Evolutionary conservation across 2,329 filamentous ascomycete species (phyloP).

Genomic region (Cryphonectria radicalis): DNA sequence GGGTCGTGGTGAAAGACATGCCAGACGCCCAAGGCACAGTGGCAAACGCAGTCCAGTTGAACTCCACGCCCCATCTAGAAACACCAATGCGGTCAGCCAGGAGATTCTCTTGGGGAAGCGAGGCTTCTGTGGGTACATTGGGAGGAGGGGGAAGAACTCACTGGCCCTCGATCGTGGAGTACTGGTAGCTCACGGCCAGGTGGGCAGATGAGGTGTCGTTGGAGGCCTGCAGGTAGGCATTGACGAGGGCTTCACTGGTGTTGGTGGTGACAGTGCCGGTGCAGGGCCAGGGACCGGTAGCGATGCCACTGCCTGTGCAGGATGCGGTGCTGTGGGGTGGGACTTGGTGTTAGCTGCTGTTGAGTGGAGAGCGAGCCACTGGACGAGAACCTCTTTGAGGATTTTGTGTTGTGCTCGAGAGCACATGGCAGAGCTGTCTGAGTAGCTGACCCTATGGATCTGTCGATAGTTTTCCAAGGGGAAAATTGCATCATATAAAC

Average conservation of each 20-base stretch:
- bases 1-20: conserved; percentile 14
- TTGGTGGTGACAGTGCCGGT: conserved; percentile 14
- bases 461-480: neutral
- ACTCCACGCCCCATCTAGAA: conserved; percentile 1
- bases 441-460: neutral
- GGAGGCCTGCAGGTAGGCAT: conserved; percentile 20
- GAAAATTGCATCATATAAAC: neutral
- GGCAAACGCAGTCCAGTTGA: conserved; percentile 14
- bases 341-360: neutral
- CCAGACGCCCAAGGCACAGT: neutral
- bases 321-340: conserved; percentile 12
- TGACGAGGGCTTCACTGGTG: conserved; percentile 12
- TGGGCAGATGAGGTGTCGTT: conserved; percentile 24
- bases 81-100: neutral
- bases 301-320: conserved; percentile 23
- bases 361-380: neutral
- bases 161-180: conserved; percentile 14
- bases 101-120: neutral
- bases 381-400: neutral
- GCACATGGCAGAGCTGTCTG: neutral
- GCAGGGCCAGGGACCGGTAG: conserved; percentile 15
- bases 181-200: conserved; percentile 26
- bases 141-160: conserved; percentile 6
- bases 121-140: neutral
- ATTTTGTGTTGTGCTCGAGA: neutral